Conservation (phyloP, 2,329 filamentous ascomycete species). For the Clarireedia hainanense region DNA sequence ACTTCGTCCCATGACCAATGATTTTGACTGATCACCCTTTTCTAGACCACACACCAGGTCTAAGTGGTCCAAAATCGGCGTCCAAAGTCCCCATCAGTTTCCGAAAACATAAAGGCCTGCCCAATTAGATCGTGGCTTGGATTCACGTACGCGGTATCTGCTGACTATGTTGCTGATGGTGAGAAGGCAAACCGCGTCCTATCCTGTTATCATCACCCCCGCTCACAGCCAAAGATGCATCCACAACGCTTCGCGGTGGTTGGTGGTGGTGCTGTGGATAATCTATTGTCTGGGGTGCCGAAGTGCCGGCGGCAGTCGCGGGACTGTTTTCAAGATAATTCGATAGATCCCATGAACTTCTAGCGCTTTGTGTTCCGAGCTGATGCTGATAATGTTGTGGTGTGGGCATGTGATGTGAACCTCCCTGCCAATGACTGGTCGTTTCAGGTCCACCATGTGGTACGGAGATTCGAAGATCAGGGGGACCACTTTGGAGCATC, state of each 20-base stretch:
- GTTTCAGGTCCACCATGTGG: constrained; percentile 22
- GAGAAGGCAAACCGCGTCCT: constrained; percentile 17
- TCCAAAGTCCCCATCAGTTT: too few species aligned
- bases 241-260: constrained; percentile 17
- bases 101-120: too few species aligned
- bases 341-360: constrained; percentile 28
- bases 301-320: constrained; percentile 23
- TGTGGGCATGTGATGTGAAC: constrained; percentile 24
- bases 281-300: constrained; percentile 16
- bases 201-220: constrained; percentile 19
- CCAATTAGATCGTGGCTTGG: neutral
- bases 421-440: constrained; percentile 20
- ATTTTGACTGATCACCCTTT: neutral
- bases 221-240: constrained; percentile 16
- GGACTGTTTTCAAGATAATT: constrained; percentile 26
- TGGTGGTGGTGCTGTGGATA: constrained; percentile 13
- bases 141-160: constrained; percentile 23
- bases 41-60: neutral
- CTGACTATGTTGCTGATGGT: constrained; percentile 24
- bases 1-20: constrained; percentile 25
- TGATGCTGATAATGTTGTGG: constrained; percentile 18
- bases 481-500: constrained; percentile 19
- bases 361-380: constrained; percentile 16
- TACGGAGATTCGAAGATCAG: constrained; percentile 24
- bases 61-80: too few species aligned